Evolutionary conservation across 1,139 yeast species (phyloP), one percentile per base, ranked within the genome.

Genomic region (Wickerhamomyces sp.): DNA sequence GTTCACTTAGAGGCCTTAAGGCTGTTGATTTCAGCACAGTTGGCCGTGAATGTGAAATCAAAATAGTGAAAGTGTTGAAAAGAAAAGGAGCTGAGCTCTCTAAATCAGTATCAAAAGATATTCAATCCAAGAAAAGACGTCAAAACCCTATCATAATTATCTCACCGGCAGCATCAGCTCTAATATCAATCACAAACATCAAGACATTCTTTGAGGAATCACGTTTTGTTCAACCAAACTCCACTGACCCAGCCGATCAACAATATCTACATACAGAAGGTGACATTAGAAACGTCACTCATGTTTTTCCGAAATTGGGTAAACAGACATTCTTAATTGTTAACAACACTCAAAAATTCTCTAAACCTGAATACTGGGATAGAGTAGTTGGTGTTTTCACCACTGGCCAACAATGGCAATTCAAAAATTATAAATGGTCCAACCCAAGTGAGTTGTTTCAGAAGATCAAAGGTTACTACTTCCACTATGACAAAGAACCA

Each of bases 361-460:
- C 86, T 27, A 91, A 90, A 61, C 96, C 96, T 4, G 99, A 93
- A 61, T 90, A 94, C 66, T 93, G 99, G 99, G 89, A 84, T 58
- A 76, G 99, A 48, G 97, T 94, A 1, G 87, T 93, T 42, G 98
- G 96, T 0, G 88, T 93, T 34, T 86, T 93, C 68, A 93, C 96
- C 14, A 93, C 98, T 2, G 99, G 99, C 15, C 99, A 93, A 68
- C 76, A 84, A 44, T 93, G 99, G 99, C 99, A 93, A 67, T 88
- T 93, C 66, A 79, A 87, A 58, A 81, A 83, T 58, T 93, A 93
- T 66, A 86, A 84, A 60, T 86, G 90, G 78, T 75, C 82, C 34
- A 80, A 83, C 49, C 97, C 99, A 1, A 81, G 85, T 50, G 72
- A 73, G 36, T 71, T 93, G 53, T 94, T 93, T 65, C 95, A 86